A percentile compares a stretch with the other conserved stretches of the same genome.
Conservation (phyloP, 257 asterid genomes). For the Lithospermum erythrorhizon region DNA sequence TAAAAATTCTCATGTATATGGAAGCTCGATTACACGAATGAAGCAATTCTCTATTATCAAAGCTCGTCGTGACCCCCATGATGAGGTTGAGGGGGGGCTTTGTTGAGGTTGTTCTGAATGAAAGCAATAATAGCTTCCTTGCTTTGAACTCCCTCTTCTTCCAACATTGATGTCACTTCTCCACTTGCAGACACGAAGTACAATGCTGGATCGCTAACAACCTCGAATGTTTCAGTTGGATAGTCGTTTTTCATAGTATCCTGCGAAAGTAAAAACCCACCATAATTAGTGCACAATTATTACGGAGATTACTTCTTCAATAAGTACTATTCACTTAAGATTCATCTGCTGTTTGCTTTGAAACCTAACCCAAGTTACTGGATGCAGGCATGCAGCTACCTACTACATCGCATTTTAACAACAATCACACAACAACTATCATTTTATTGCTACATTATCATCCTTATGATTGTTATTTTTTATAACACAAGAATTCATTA, state of each 20-base stretch:
- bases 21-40: too few relatives aligned
- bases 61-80: constrained; percentile 51
- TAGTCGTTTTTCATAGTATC: constrained; percentile 79
- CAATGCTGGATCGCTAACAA: constrained; percentile 71
- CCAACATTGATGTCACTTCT: constrained; percentile 29
- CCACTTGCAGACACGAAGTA: constrained; percentile 70
- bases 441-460: too few relatives aligned
- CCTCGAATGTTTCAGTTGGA: constrained; percentile 43
- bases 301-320: too few relatives aligned
- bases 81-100: constrained; percentile 20
- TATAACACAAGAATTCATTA: too few relatives aligned
- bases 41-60: constrained; percentile 12
- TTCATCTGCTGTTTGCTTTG: too few relatives aligned
- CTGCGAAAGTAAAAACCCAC: constrained; percentile 19
- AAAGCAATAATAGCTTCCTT: constrained; percentile 60
- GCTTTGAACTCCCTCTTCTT: constrained; percentile 39
- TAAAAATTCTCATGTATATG: too few relatives aligned
- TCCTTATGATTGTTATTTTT: not conserved
- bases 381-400: too few relatives aligned
- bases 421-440: too few relatives aligned
- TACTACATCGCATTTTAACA: too few relatives aligned
- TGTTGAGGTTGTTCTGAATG: constrained; percentile 52
- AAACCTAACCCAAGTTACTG: too few relatives aligned
- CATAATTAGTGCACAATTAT: too few relatives aligned
- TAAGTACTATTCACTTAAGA: too few relatives aligned